These are phyloP conservation scores for Saturnispora gosingensis DNA, from an alignment of 805 yeast genomes.

Conservation along the genomic window DNA sequence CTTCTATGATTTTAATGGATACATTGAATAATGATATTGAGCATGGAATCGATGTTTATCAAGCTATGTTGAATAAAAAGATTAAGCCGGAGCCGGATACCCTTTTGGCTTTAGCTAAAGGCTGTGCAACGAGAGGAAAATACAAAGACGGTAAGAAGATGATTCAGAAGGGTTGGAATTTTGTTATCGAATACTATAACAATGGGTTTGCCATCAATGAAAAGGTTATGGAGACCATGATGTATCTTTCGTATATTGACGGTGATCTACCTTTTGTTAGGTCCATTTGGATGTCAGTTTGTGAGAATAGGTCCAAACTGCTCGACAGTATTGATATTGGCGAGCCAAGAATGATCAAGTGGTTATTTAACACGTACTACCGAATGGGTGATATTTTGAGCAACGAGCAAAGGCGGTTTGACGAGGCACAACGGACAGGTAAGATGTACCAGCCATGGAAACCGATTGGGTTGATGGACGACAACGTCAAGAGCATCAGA, in stretches of 20 bases:
- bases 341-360: constrained; percentile 20
- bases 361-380: constrained; percentile 37
- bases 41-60: constrained; percentile 64
- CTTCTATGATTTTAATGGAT: constrained; percentile 60
- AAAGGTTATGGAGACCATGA: constrained; percentile 53
- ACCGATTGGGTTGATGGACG: constrained; percentile 30
- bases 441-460: constrained; percentile 15
- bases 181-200: constrained; percentile 54
- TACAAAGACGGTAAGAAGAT: constrained; percentile 26
- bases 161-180: constrained; percentile 64
- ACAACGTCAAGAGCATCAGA: constrained; percentile 35
- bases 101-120: constrained; percentile 52
- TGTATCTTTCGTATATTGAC: constrained; percentile 68
- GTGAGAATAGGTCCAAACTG: constrained; percentile 18
- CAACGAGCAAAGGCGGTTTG: background rate
- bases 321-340: constrained; percentile 16
- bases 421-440: constrained; percentile 10
- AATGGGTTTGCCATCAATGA: constrained; percentile 27
- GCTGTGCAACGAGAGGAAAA: constrained; percentile 44
- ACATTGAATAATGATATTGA: constrained; percentile 57
- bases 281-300: constrained; percentile 41
- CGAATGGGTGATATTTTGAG: constrained; percentile 6
- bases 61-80: constrained; percentile 44
- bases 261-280: constrained; percentile 70
- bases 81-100: constrained; percentile 34